Evolutionary conservation across 2,329 filamentous ascomycete species (phyloP).

Genomic region (Huntiella moniliformis): DNA sequence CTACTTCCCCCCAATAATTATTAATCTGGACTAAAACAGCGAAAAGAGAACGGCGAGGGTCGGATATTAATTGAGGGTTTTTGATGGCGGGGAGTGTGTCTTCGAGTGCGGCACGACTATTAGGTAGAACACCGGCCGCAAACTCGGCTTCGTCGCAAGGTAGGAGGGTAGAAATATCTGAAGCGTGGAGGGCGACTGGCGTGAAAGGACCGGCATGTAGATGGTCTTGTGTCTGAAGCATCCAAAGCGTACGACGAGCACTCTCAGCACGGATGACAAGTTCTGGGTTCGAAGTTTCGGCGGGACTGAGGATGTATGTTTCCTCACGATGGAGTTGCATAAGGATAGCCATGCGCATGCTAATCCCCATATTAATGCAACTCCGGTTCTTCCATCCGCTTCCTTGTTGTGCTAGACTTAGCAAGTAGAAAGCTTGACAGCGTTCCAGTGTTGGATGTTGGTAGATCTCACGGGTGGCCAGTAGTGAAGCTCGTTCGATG

Average conservation of each 20-base stretch:
- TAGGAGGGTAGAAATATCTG: slow-evolving; percentile 35
- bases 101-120: slow-evolving; percentile 32
- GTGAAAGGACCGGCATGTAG: slow-evolving; percentile 33
- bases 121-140: slow-evolving; percentile 26
- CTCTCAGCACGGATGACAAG: slow-evolving; percentile 32
- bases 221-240: slow-evolving; percentile 40
- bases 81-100: slow-evolving; percentile 31
- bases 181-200: slow-evolving; percentile 30
- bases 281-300: slow-evolving; percentile 23
- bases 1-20: slow-evolving; percentile 33
- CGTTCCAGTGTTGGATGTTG: slow-evolving; percentile 32
- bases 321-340: slow-evolving; percentile 38
- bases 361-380: slow-evolving; percentile 39
- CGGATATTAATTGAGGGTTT: slow-evolving; percentile 24
- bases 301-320: slow-evolving; percentile 24
- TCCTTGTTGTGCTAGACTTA: slow-evolving; percentile 40
- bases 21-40: slow-evolving; percentile 36
- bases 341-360: slow-evolving; percentile 35
- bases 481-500: slow-evolving; percentile 28
- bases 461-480: slow-evolving; percentile 33
- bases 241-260: slow-evolving; percentile 39
- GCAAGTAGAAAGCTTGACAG: slow-evolving; percentile 39
- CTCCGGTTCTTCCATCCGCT: slow-evolving; percentile 34
- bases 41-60: slow-evolving; percentile 31
- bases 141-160: slow-evolving; percentile 35